A percentile compares a stretch with the other conserved stretches of the same genome.
Conservation (phyloP, 345 rosid genomes). For the Camelina sativa region DNA sequence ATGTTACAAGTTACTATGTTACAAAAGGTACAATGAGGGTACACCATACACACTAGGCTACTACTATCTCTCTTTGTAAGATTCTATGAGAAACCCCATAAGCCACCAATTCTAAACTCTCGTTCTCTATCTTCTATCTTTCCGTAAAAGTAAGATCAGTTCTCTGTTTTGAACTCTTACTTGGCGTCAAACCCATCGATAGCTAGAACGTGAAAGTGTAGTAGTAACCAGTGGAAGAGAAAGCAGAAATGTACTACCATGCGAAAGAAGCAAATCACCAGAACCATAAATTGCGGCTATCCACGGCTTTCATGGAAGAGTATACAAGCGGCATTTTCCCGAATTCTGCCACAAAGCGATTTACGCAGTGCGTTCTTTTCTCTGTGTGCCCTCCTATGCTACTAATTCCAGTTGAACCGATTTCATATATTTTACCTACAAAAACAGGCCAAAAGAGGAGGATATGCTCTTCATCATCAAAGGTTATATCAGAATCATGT, state of each 20-base stretch:
- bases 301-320: slow-evolving; percentile 75
- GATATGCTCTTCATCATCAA: slow-evolving; percentile 4
- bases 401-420: slow-evolving; percentile 96
- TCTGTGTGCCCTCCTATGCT: slow-evolving; percentile 89
- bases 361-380: slow-evolving; percentile 72
- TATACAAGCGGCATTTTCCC: slow-evolving; percentile 85
- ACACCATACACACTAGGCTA: slow-evolving; percentile 11
- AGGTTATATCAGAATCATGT: slow-evolving; percentile 15
- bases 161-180: not conserved
- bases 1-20: slow-evolving; percentile 29
- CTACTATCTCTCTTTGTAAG: slow-evolving; percentile 9
- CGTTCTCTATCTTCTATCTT: not conserved
- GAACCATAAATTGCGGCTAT: slow-evolving; percentile 75
- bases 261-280: slow-evolving; percentile 59
- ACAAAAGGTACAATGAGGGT: slow-evolving; percentile 27
- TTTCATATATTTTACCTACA: slow-evolving; percentile 88
- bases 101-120: not conserved
- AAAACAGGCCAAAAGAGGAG: slow-evolving; percentile 11
- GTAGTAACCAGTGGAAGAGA: slow-evolving; percentile 35
- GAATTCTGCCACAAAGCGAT: slow-evolving; percentile 74
- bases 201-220: slow-evolving; percentile 36
- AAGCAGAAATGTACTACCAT: slow-evolving; percentile 22
- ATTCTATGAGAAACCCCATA: slow-evolving; percentile 6
- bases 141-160: not conserved
- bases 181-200: not conserved